Evolutionary conservation across 345 rosid genomes (phyloP), one percentile per base, ranked within the genome.

Genomic region (Arabidopsis suecica): DNA sequence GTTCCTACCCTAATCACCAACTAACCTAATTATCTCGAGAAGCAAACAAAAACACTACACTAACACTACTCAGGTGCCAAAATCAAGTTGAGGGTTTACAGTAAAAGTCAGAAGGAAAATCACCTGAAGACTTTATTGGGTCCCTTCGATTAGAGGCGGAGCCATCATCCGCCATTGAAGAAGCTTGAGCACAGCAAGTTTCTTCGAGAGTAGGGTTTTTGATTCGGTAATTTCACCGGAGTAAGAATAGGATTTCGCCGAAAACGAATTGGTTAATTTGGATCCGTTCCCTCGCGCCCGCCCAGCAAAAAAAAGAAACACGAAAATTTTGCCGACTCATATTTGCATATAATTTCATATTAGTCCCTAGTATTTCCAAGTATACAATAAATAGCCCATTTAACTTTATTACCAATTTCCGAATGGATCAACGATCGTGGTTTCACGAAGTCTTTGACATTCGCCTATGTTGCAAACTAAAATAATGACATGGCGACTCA

Each of bases 91-190:
- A 61, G 61, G 33, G 57, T 76, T 76, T 48, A 66, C 14, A 12
- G 7, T 47, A 48, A 66, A 58, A 14, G 66, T 53, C 41, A 57
- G 7, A 37, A 66, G 53, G 10, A 37, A 56, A 23, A 40, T 23
- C 60, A 91, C 95, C 97, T 82, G 90, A 85, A 41, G 91, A 82
- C 77, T 91, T 91, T 71, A 88, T 82, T 22, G 93, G 93, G 77
- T 91, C 91, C 81, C 95, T 84, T 82, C 74, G 78, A 56, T 80
- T 84, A 82, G 80, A 79, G 53, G 84, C 44, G 10, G 79, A 69
- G 67, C 83, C 81, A 38, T 89, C 97, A 16, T 88, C 97, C 12
- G 93, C 92, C 98, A 91, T 91, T 71, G 16, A 5, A 53, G 83
- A 47, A 48, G 53, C 18, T 2, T 2, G n/a, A 60, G 66, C 68